phyloP scores from a whole-genome alignment of 73 alveolate species.

The Tetrahymena borealis region DNA sequence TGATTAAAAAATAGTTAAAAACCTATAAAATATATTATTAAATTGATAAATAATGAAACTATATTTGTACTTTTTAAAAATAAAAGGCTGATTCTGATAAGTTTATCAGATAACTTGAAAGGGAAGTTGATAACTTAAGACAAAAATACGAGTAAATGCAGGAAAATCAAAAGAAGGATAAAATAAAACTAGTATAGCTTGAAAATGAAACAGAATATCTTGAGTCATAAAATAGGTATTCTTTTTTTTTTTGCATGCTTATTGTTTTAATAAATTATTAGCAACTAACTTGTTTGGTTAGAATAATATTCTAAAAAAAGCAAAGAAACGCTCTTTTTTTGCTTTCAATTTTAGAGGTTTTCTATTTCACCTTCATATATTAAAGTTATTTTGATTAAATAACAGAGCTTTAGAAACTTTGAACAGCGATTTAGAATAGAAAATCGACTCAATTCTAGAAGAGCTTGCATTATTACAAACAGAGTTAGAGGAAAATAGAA shows the following conservation, averaged over 20 bases:
- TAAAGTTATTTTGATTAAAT: background rate
- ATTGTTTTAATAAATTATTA: background rate
- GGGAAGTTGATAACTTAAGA: background rate
- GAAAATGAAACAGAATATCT: background rate
- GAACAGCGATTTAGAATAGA: constrained; percentile 1
- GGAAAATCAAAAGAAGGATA: background rate
- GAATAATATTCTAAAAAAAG: no score
- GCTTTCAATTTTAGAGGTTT: background rate
- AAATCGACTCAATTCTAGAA: background rate
- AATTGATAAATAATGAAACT: no score
- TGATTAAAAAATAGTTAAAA: no score
- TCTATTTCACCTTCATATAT: background rate
- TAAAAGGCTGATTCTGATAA: background rate
- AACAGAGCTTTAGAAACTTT: background rate
- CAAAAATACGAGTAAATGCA: background rate
- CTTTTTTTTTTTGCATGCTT: background rate
- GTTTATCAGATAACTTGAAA: background rate
- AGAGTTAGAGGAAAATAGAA: background rate
- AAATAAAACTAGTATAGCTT: background rate
- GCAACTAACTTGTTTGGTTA: no score
- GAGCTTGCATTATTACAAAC: background rate
- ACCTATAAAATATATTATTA: no score
- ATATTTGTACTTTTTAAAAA: no score
- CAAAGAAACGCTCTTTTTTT: background rate
- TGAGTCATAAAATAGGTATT: background rate